These are phyloP conservation scores for Didymosphaeria variabile DNA, from an alignment of 2,329 filamentous ascomycete species.

Conservation along the genomic window DNA sequence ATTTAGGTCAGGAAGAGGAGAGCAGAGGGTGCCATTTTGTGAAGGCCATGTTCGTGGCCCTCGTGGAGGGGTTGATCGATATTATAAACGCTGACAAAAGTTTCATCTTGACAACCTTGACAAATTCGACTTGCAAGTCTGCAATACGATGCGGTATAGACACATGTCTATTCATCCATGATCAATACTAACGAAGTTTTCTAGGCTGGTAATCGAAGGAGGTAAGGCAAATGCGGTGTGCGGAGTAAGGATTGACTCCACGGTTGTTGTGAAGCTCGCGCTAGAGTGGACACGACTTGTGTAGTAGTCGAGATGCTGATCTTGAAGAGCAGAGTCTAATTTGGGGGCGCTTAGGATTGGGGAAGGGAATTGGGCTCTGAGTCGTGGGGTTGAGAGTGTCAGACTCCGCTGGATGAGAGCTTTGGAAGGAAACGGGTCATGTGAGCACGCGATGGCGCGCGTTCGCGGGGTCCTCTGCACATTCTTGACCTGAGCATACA, in stretches of 20 bases:
- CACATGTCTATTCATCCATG: neutral
- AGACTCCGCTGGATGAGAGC: neutral
- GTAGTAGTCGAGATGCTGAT: neutral
- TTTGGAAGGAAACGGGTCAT: neutral
- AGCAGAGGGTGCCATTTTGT: conserved; percentile 3
- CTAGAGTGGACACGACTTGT: neutral
- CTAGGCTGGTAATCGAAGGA: neutral
- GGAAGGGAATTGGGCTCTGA: neutral
- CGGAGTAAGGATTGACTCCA: conserved; percentile 4
- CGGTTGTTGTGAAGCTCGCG: neutral
- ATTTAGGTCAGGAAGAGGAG: conserved; percentile 2
- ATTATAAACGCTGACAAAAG: too few relatives aligned
- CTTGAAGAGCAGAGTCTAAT: neutral
- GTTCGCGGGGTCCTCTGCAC: neutral
- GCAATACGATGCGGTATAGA: too few relatives aligned
- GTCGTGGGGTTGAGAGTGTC: neutral
- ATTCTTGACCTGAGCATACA: neutral
- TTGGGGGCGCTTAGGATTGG: neutral
- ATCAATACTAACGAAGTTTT: neutral
- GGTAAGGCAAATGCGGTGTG: neutral
- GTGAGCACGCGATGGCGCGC: conserved; percentile 11
- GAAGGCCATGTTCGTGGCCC: neutral
- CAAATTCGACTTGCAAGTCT: too few relatives aligned
- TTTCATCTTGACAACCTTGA: neutral
- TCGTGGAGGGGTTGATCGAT: neutral